Base-by-base conservation (phyloP, 1,139 yeast species). In the Yamadazyma taylorii region DNA sequence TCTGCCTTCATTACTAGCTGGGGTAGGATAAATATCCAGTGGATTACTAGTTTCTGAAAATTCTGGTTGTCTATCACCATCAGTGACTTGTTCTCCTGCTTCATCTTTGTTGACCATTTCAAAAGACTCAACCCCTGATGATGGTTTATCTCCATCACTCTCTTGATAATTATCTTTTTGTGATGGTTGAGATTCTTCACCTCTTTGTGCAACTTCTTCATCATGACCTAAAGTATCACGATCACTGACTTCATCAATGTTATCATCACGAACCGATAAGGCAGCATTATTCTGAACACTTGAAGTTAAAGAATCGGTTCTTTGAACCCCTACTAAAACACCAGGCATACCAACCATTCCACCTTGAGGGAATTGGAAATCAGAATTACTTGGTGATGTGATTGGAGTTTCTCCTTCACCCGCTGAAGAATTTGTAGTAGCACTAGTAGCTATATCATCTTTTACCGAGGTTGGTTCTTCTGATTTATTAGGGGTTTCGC, bases 251-350 rank as follows among this genome's bases (percentile, higher is more conserved):
- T 81, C 86, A 32, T 78, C 78, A 35, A 71, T 64, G 43, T 71
- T 70, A 51, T 85, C 95, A 44, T 85, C 92, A 41, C 95, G 79
- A 8, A 85, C 95, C 17, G 96, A 86, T 59, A 81, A 77, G 0
- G 97, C 90, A 2, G 97, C 89, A 56, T 90, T 89, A 61, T 89
- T 89, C 52, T 86, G 94, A 14, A 89, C 95, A 38, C 96, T 86
- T 0, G 96, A 88, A 0, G 96, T 85, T 36, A 85, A 78, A 0
- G 96, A 86, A 45, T 83, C 89, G 2, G 95, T 85, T 47, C 77
- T 60, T 50, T 68, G 75, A 6, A 71, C 73, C 3, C 75, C 75
- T 17, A 66, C 69, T 35, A 69, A 58, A 3, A 63, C 75, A 7
- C 75, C 74, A 2, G 77, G 76, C 70, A 71, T 66, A 1, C 74